Conservation (phyloP, 2,329 filamentous ascomycete species). For the Sarocladiaceae sp. region DNA sequence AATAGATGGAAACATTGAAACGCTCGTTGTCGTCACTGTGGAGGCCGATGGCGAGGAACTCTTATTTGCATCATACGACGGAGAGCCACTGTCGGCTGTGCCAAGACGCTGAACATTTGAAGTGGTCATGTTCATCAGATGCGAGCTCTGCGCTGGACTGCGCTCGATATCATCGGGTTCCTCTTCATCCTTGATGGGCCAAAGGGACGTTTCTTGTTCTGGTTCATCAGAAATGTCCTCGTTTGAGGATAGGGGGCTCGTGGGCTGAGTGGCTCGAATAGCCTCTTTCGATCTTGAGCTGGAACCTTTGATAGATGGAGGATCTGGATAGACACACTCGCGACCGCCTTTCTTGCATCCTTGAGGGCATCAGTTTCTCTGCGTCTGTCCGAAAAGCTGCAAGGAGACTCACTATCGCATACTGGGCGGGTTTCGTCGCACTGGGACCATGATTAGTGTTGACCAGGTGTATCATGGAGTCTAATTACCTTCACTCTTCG, state of each 20-base stretch:
- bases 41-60: slow-evolving; percentile 51
- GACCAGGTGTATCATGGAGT: background rate
- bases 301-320: slow-evolving; percentile 42
- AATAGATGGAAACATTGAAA: slow-evolving; percentile 18
- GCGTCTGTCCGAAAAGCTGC: slow-evolving; percentile 3
- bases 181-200: slow-evolving; percentile 52
- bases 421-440: slow-evolving; percentile 87
- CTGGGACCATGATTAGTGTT: slow-evolving; percentile 39
- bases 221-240: slow-evolving; percentile 45
- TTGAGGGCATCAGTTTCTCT: slow-evolving; percentile 30
- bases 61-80: slow-evolving; percentile 46
- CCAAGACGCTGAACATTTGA: slow-evolving; percentile 28
- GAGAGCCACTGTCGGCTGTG: slow-evolving; percentile 24
- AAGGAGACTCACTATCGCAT: slow-evolving; percentile 64
- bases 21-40: slow-evolving; percentile 29
- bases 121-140: slow-evolving; percentile 32
- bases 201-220: slow-evolving; percentile 40
- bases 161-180: slow-evolving; percentile 34
- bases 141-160: slow-evolving; percentile 16
- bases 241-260: slow-evolving; percentile 50
- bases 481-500: slow-evolving; percentile 71
- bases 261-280: slow-evolving; percentile 24
- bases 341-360: slow-evolving; percentile 90
- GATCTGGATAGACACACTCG: slow-evolving; percentile 85
- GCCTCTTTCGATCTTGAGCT: slow-evolving; percentile 7